Evolutionary conservation across 768 basidiomycete genomes (phyloP), one percentile per base, ranked within the genome.

Genomic region (Pulveroboletus ravenelii): DNA sequence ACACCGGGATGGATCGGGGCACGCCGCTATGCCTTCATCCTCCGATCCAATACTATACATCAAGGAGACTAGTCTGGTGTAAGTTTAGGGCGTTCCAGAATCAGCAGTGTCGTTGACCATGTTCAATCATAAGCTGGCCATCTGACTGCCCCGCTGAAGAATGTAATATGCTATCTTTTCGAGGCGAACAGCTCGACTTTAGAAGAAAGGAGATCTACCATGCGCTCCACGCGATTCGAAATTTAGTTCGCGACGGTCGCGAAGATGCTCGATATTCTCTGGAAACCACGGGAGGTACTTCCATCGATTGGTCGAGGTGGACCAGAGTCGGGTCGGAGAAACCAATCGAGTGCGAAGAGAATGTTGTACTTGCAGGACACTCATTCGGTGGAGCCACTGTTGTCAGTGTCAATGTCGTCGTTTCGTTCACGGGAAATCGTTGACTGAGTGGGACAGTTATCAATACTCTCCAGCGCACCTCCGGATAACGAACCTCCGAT

Each of bases 1-100:
- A 61, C 92, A 93, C 63, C 77, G 85, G 10, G 93, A 94, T 63
- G 91, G 90, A 1, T 85, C 85, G 4, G 84, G 78, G 3, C 81
- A 82, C 0, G 76, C 70, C 5, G 76, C 72, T 52, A 66, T 75
- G 40, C 68, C 73, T 53, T 56, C 61, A 55, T 57, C 61, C 64
- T 29, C 54, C 69, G 54, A 45, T 25, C 53, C 56, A 27, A 62
- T 72, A 23, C 64, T 78, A 10, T 93, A 91, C 61, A 65, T 84
- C 47, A 72, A 73, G 20, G 78, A 81, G 20, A 64, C 70, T 10
- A 79, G 82, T 52, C 68, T 88, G n/a, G 62, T 67, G 85, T 83
- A 56, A 63, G 78, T 56, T 29, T 17, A 38, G 27, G 34, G 35
- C 23, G 13, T 44, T 52, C 17, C 13, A 1, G 38, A 41, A 30